Conservation (phyloP, 2,329 filamentous ascomycete genomes). For the Aspergillus sergii region DNA sequence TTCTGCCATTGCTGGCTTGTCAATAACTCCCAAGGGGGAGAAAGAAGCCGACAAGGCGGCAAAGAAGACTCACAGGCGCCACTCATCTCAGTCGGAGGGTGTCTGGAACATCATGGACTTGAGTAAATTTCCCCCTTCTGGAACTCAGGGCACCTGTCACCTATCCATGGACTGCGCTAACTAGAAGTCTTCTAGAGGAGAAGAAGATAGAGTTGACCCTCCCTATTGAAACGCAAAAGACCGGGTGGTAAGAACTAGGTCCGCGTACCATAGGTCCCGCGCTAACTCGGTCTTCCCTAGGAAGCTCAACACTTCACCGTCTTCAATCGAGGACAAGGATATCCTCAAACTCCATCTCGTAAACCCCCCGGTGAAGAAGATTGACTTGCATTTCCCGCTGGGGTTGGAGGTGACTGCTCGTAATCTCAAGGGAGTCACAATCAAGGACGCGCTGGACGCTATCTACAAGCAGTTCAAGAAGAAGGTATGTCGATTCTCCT, state of each 20-base stretch:
- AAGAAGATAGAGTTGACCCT: conserved; percentile 35
- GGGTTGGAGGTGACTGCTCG: conserved; percentile 85
- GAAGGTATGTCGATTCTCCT: conserved; percentile 63
- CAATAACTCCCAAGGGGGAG: conserved; percentile 68
- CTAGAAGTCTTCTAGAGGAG: conserved; percentile 25
- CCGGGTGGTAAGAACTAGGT: conserved; percentile 31
- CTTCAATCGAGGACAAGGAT: conserved; percentile 77
- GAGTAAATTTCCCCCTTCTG: conserved; percentile 59
- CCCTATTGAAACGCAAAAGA: conserved; percentile 40
- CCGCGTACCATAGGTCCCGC: not conserved
- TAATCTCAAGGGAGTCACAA: conserved; percentile 91
- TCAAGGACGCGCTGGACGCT: conserved; percentile 94
- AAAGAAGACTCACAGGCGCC: conserved; percentile 67
- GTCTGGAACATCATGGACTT: conserved; percentile 84
- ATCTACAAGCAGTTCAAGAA: conserved; percentile 98
- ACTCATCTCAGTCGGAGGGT: conserved; percentile 72
- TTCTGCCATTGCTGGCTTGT: conserved; percentile 81
- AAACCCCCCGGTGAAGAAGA: conserved; percentile 84
- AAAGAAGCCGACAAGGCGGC: conserved; percentile 42
- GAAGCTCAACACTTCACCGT: conserved; percentile 90
- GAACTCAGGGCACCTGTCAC: not conserved
- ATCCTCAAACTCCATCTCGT: conserved; percentile 80
- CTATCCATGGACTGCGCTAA: not conserved
- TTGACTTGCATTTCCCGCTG: conserved; percentile 88
- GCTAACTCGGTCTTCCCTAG: conserved; percentile 49